Base-by-base conservation (phyloP, 495 filamentous ascomycete species). In the Rhizodiscina lignyota region DNA sequence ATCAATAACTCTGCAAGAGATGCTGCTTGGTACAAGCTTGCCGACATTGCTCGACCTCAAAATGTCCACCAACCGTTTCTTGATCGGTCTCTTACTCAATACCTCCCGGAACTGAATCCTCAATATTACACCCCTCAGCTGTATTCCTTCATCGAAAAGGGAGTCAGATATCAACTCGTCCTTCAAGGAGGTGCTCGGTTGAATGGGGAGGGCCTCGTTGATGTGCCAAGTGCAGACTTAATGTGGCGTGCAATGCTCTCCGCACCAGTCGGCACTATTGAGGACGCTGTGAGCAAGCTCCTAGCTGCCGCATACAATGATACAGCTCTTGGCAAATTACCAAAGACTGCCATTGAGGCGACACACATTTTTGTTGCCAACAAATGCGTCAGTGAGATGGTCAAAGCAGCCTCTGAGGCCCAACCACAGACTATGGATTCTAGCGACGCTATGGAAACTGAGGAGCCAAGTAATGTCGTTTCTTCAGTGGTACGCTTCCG, bases 221-320 rank as follows among this genome's bases (percentile, higher is more conserved):
- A 61, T 11, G 64, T 78, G 34, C 60, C 67, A 13, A 79, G 76
- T 5, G 64, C 81, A 33, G 81, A 89, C 35, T 66, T 82, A 28
- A 61, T 94, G 32, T 96, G 87, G 87, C 71, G 68, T 12, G 73
- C 93, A 47, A 74, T 87, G 13, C 50, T 94, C 32, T 73, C 66
- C 15, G 74, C 81, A 10, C 73, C 72, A 2, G 59, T 64, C n/a
- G 65, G 68, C 30, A 75, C 70, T 0, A 74, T 91, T 32, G 83
- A 83, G 41, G 56, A 64, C 4, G 55, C 66, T 30, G 76, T 79
- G 2, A 86, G 77, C 18, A 59, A 61, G 22, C 67, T 71, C 15
- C 68, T 93, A 5, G 82, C 85, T 22, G 63, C 74, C 20, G 62
- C 80, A n/a, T 92, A 86, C 43, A 73, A 78, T 35, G 57, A 67